These are phyloP conservation scores for Epichloe baconii DNA, from an alignment of 2,329 filamentous ascomycete genomes.

Conservation along the genomic window DNA sequence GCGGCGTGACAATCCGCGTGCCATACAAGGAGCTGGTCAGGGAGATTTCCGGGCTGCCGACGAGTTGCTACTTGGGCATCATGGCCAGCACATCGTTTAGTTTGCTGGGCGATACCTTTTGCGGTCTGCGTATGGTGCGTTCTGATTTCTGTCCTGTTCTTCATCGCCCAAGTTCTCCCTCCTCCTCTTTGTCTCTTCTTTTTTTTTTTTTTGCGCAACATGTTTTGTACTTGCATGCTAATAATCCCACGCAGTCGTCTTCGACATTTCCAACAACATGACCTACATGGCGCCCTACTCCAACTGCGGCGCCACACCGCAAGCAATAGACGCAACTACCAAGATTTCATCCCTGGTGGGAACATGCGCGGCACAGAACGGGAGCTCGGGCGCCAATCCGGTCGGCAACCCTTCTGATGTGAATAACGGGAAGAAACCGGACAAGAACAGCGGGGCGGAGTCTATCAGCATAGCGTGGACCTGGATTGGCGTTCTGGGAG, in stretches of 20 bases:
- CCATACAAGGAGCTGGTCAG: conserved; percentile 36
- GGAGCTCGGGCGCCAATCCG: background rate
- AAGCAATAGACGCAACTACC: conserved; percentile 8
- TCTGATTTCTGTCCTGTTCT: background rate
- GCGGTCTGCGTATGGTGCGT: conserved; percentile 36
- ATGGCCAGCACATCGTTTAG: conserved; percentile 32
- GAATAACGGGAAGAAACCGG: background rate
- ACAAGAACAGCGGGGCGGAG: background rate
- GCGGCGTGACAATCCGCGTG: conserved; percentile 33
- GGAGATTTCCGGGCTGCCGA: conserved; percentile 10
- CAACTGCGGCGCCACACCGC: conserved; percentile 29
- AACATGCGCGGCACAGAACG: conserved; percentile 5
- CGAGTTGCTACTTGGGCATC: conserved; percentile 36
- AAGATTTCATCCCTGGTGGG: conserved; percentile 9
- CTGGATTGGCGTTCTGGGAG: background rate
- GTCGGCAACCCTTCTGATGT: background rate
- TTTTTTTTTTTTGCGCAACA: no score
- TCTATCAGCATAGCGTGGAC: background rate
- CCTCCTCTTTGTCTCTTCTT: no score
- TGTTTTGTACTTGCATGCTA: no score
- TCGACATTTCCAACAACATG: conserved; percentile 35
- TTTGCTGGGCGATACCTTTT: conserved; percentile 42
- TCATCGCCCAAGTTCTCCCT: no score
- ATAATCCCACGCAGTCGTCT: conserved; percentile 25
- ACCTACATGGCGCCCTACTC: conserved; percentile 37